phyloP scores from a whole-genome alignment of 345 rosid species.

The Excoecaria agallocha region DNA sequence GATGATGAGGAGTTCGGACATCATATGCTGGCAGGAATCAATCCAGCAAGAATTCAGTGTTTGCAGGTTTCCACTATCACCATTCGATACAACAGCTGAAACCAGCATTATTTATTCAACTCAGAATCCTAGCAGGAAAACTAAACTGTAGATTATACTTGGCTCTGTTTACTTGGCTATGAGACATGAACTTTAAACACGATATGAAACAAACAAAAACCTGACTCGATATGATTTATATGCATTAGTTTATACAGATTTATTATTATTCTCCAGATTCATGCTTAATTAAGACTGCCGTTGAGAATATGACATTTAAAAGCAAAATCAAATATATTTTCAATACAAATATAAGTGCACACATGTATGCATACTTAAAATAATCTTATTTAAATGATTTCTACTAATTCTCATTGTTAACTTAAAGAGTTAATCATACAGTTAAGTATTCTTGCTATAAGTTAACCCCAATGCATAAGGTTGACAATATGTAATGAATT shows the following conservation, averaged over 20 bases:
- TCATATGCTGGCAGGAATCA: constrained; percentile 85
- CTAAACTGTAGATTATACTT: neutral
- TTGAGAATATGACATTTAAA: neutral
- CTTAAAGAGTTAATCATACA: neutral
- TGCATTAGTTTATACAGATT: neutral
- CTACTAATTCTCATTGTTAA: neutral
- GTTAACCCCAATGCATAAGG: neutral
- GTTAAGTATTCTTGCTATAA: neutral
- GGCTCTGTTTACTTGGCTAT: too few species aligned
- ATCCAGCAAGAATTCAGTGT: constrained; percentile 60
- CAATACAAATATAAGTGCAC: neutral
- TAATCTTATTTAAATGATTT: neutral
- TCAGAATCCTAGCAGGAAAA: neutral
- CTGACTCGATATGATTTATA: neutral
- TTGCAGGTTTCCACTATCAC: constrained; percentile 38
- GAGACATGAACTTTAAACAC: neutral
- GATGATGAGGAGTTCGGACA: constrained; percentile 70
- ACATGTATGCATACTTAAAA: neutral
- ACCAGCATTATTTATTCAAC: neutral
- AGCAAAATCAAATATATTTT: neutral
- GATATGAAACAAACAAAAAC: neutral
- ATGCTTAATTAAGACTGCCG: neutral
- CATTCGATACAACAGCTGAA: neutral
- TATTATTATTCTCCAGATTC: neutral
- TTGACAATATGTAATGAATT: neutral